Conservation (phyloP, 306 rosid species). For the Quercus mongolica region DNA sequence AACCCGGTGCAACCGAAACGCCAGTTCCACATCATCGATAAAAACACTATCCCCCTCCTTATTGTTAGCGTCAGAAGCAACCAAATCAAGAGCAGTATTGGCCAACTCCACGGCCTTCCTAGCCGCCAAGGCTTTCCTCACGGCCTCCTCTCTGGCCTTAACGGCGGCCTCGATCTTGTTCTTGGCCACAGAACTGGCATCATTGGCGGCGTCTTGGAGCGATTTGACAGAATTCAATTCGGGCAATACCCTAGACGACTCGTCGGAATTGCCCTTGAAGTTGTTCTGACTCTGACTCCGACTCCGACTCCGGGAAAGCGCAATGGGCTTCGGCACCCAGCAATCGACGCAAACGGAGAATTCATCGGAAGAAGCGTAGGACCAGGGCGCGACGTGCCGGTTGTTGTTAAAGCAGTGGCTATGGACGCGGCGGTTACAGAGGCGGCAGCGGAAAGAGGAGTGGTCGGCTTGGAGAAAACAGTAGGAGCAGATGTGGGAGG, state of each 20-base stretch:
- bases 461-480: slow-evolving; percentile 40
- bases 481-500: slow-evolving; percentile 68
- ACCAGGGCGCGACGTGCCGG: slow-evolving; percentile 44
- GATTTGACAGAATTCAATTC: slow-evolving; percentile 13
- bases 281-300: too few relatives aligned
- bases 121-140: slow-evolving; percentile 31
- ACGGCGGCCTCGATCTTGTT: slow-evolving; percentile 41
- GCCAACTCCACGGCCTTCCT: slow-evolving; percentile 38
- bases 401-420: slow-evolving; percentile 35
- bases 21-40: slow-evolving; percentile 29
- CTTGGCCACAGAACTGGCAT: slow-evolving; percentile 31
- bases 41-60: slow-evolving; percentile 20
- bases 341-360: slow-evolving; percentile 64
- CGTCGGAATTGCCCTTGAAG: too few relatives aligned
- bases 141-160: slow-evolving; percentile 36
- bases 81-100: slow-evolving; percentile 27
- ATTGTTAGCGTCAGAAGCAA: slow-evolving; percentile 16
- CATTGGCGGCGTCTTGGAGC: slow-evolving; percentile 35
- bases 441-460: slow-evolving; percentile 35
- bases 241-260: slow-evolving; percentile 35
- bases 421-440: slow-evolving; percentile 58
- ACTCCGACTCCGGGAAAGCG: slow-evolving; percentile 22
- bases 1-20: slow-evolving; percentile 35
- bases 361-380: slow-evolving; percentile 34
- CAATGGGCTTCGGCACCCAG: slow-evolving; percentile 63